Evolutionary conservation across 305 asterid genomes (phyloP), one percentile per base, ranked within the genome.

Genomic region (Fraxinus dipetala): DNA sequence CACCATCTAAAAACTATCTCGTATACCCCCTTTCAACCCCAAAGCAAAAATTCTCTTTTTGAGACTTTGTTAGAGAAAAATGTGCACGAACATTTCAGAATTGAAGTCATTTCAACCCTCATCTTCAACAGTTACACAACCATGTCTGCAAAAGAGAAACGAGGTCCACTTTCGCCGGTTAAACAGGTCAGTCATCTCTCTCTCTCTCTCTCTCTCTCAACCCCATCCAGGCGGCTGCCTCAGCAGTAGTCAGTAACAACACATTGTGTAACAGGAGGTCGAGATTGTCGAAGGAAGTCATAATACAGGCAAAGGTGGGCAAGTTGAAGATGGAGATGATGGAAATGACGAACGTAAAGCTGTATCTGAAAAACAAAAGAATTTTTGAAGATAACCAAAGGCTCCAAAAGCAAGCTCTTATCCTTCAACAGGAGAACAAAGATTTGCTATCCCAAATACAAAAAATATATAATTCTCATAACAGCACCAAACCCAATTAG

Each of bases 71-170:
- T 6, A 5, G 26, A 56, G 67, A 56, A 18, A 56, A 16, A 18
- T 18, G 67, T 6, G 28, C 20, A 56, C 67, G 7, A 20, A 56
- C 9, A 56, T 18, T 18, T n/a, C 28, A 59, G 8, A 20, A 18
- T n/a, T 56, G 26, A 56, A 56, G 67, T 2, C 10, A n/a, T 56
- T 18, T 59, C 69, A n/a, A 59, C 69, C 69, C 30, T 20, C 69
- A 59, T 59, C 22, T 59, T 59, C 26, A n/a, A 18, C 61, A 16
- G 61, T 51, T 14, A 16, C 8, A 16, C 20, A 7, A 59, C 30
- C 69, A 59, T 59, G 69, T 59, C 69, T n/a, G 69, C 69, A 59
- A n/a, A n/a, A n/a, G n/a, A n/a, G n/a, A n/a, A n/a, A n/a, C 28
- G 8, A 18, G 69, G 69, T 18, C 20, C 69, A 20, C 3, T 10